Base-by-base conservation (phyloP, 2,329 filamentous ascomycete species). In the Ophiostoma sp. region DNA sequence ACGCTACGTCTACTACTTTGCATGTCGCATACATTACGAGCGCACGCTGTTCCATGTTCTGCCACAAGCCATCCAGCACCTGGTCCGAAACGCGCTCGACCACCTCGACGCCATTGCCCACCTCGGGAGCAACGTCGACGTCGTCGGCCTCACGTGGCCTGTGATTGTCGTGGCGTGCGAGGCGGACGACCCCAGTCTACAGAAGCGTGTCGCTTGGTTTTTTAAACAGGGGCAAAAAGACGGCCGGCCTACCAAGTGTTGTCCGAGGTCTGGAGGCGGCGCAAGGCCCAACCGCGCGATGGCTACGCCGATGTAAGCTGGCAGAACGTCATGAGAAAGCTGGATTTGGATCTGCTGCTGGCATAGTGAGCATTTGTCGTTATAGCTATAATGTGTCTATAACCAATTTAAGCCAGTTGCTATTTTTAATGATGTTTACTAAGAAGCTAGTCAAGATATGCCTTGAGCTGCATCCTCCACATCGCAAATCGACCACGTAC, bases 1-100 rank as follows among this genome's bases (percentile, higher is more conserved):
- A 68, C 36, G 67, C 67, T 68, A 66, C 42, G 47, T 65, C 41
- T 68, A 58, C 49, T 68, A 68, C 47, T 68, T 47, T 42, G 67
- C 67, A 4, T 65, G 62, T n/a, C 62, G 62, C 67, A 68, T 68
- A 49, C 67, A 68, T 49, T 68, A 66, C 52, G 52, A 66, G 36
- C 67, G 67, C 36, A 41, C 40, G 16, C 42, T 66, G 41, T 47
- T 60, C 14, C 52, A 38, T 4, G 64, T n/a, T 36, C 27, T 63
- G 12, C 49, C 52, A 12, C 27, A 62, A 9, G 4, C 47, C 12
- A 27, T 68, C 14, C 62, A 68, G 41, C 14, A 47, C 63, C 67
- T 65, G 7, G 67, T 68, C 4, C 63, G 52, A 3, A 49, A 45
- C 5, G 45, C 45, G 6, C 45, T 49, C 45, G 45, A 49, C 45